Evolutionary conservation across 2,329 filamentous ascomycete species (phyloP), one percentile per base, ranked within the genome.

Genomic region (Ophiostoma ulmi): DNA sequence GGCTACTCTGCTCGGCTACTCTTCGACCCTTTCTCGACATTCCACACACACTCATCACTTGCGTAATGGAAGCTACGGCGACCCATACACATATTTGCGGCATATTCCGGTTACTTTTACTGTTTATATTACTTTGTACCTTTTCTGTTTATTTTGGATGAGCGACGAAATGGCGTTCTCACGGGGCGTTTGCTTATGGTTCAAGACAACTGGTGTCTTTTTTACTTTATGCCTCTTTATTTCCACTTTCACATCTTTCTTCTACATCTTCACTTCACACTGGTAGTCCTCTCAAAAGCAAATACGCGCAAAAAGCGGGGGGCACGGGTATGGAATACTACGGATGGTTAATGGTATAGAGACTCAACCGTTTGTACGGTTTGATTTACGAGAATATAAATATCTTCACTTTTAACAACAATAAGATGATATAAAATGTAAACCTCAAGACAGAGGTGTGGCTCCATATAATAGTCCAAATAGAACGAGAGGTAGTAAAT

Each of bases 401-500:
- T 38, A 64, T 36, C 61, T 36, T 36, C 61, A 64, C 26, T 36
- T 36, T 64, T 36, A 64, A 64, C 3, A 64, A 20, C 10, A 38
- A 20, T 5, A 38, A 20, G 14, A 64, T n/a, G 17, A 20, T 36
- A 63, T 7, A 31, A 36, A 14, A 36, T 17, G 31, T 3, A 22
- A 39, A n/a, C 61, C 35, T 58, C 61, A 64, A 17, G 35, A 64
- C 61, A 31, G 61, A 10, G 31, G 8, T 6, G n/a, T n/a, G 31
- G 58, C 26, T n/a, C 61, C 61, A 11, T 35, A 20, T 20, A n/a
- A 61, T 5, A 61, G 26, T 31, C 38, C n/a, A 36, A 61, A 67
- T 22, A 41, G n/a, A 69, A 61, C 38, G 55, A 31, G 68, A 67
- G 61, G 61, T 17, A 22, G 52, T 48, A 68, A 66, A 64, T 41